A percentile compares a stretch with the other conserved stretches of the same genome.
phyloP scores from a whole-genome alignment of 1,284 basidiomycete genomes.

The Ustilago cynodontis region DNA sequence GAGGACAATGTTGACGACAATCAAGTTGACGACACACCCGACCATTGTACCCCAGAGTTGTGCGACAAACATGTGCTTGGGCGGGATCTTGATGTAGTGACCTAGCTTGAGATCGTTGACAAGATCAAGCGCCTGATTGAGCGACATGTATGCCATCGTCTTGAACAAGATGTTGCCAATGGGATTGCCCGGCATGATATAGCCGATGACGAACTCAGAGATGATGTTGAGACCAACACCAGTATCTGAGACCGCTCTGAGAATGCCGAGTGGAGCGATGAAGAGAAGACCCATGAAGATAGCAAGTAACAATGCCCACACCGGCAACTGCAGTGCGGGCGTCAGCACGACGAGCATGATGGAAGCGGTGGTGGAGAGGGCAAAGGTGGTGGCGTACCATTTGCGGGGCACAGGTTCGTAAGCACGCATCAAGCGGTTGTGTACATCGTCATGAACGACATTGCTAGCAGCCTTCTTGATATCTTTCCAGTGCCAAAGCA shows the following conservation, averaged over 20 bases:
- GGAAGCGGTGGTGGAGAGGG: conserved; percentile 64
- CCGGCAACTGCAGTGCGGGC: conserved; percentile 72
- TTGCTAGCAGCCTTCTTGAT: conserved; percentile 71
- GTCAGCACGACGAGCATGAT: conserved; percentile 72
- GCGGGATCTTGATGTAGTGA: conserved; percentile 70
- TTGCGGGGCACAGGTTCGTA: conserved; percentile 64
- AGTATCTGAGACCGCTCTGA: conserved; percentile 73
- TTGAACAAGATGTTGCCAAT: conserved; percentile 71
- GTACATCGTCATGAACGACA: conserved; percentile 67
- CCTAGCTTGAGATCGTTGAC: conserved; percentile 72
- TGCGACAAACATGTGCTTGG: conserved; percentile 72
- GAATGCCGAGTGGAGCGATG: conserved; percentile 71
- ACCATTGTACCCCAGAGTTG: conserved; percentile 73
- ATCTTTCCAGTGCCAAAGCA: conserved; percentile 73
- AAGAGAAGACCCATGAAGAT: conserved; percentile 71
- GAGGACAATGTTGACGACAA: conserved; percentile 71
- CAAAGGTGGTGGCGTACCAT: conserved; percentile 67
- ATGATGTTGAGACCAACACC: conserved; percentile 72
- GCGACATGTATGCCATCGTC: conserved; percentile 71
- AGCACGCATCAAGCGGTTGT: conserved; percentile 67
- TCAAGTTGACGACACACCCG: conserved; percentile 71
- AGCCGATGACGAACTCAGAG: conserved; percentile 72
- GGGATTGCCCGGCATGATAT: conserved; percentile 73
- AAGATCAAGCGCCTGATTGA: conserved; percentile 70
- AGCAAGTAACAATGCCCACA: conserved; percentile 72